Percentiles rank a stretch among this genome's conserved stretches.
Conservation (phyloP, 1,284 basidiomycete species). For the Pascua sp. region DNA sequence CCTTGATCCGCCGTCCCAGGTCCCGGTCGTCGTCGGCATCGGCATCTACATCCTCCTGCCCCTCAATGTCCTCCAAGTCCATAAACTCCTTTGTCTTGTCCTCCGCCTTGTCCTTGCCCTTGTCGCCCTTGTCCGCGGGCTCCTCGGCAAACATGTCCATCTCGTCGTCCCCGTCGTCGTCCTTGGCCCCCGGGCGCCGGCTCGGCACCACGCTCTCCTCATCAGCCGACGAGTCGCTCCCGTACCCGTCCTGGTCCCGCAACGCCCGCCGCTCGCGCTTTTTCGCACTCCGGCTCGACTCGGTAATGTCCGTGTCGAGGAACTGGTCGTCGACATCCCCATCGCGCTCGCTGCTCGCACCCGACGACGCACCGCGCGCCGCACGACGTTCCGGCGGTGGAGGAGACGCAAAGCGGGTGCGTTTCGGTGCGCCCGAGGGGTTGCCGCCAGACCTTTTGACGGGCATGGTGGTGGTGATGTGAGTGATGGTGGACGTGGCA, state of each 20-base stretch:
- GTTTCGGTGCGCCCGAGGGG: conserved; percentile 54
- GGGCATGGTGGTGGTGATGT: conserved; percentile 20
- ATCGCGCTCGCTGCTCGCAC: background rate
- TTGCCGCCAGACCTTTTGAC: conserved; percentile 34
- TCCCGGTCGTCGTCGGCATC: conserved; percentile 42
- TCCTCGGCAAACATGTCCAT: conserved; percentile 76
- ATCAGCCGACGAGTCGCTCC: conserved; percentile 80
- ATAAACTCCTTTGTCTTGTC: conserved; percentile 66
- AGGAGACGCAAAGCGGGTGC: conserved; percentile 75
- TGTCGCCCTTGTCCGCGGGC: conserved; percentile 8
- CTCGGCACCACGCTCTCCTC: conserved; percentile 82
- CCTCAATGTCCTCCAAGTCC: conserved; percentile 88
- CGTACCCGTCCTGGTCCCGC: conserved; percentile 78
- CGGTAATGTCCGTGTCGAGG: conserved; percentile 44
- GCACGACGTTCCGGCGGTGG: conserved; percentile 12
- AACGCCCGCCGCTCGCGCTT: conserved; percentile 67
- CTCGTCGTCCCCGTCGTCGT: conserved; percentile 54
- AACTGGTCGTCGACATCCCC: conserved; percentile 19
- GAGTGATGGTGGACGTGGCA: background rate
- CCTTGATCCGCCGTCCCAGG: too few relatives aligned
- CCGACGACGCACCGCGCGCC: background rate
- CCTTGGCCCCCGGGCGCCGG: conserved; percentile 53
- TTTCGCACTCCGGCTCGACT: conserved; percentile 44
- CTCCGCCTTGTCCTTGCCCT: conserved; percentile 20
- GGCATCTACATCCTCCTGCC: conserved; percentile 70